Evolutionary conservation across 495 filamentous ascomycete species (phyloP).

Genomic region (Penicillium canariense): DNA sequence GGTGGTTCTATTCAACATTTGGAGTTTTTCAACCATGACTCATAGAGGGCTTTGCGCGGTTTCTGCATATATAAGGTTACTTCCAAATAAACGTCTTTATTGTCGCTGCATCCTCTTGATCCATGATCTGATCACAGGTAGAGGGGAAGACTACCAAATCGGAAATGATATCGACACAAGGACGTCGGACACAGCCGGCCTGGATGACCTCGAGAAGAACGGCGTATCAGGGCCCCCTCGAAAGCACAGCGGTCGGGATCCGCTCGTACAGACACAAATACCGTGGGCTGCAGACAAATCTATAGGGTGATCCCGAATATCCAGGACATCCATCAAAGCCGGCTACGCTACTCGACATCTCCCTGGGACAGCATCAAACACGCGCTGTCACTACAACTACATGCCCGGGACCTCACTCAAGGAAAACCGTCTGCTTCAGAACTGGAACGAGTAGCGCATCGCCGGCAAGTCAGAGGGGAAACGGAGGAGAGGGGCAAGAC

Average conservation of each 20-base stretch:
- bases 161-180: no score
- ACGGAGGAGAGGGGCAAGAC: conserved; percentile 2
- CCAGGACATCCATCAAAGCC: not conserved
- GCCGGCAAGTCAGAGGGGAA: conserved; percentile 16
- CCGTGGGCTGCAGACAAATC: no score
- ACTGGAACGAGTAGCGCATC: conserved; percentile 34
- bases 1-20: conserved; percentile 33
- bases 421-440: conserved; percentile 31
- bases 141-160: no score
- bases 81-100: no score
- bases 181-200: no score
- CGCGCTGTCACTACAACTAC: conserved; percentile 16
- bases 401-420: conserved; percentile 11
- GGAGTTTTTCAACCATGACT: conserved; percentile 34
- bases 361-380: conserved; percentile 3
- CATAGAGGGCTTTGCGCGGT: conserved; percentile 8
- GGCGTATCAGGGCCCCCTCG: no score
- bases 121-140: no score
- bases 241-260: no score
- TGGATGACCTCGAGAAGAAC: no score
- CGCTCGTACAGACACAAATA: not conserved
- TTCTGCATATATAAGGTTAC: not conserved
- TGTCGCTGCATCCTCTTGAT: no score
- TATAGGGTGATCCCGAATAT: no score
- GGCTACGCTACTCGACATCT: not conserved